Conservation (phyloP, 805 yeast genomes). For the Ogataea ramenticola region DNA sequence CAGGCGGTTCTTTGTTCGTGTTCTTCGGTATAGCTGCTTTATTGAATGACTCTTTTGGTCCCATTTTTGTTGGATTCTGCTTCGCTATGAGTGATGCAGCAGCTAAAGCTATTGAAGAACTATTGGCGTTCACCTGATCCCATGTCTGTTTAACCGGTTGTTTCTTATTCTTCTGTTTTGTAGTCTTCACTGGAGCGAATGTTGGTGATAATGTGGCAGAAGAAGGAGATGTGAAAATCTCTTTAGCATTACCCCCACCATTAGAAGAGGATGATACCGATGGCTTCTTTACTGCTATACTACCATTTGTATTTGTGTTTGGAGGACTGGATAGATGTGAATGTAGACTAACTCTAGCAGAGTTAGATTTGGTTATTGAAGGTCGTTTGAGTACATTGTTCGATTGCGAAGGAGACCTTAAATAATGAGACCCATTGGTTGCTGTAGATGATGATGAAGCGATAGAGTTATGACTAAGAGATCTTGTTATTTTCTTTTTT, state of each 20-base stretch:
- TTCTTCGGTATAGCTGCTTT: background rate
- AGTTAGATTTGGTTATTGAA: background rate
- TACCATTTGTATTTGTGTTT: background rate
- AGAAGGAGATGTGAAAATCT: background rate
- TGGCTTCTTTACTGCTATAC: too few species aligned
- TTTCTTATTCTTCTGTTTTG: background rate
- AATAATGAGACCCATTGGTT: too few species aligned
- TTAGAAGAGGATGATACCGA: too few species aligned
- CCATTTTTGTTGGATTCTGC: conserved; percentile 21
- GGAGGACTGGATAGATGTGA: background rate
- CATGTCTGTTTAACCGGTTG: conserved; percentile 13
- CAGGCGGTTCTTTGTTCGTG: too few species aligned
- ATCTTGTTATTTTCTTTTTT: background rate
- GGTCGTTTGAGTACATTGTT: background rate
- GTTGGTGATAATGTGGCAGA: background rate
- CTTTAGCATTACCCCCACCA: too few species aligned
- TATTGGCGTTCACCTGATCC: conserved; percentile 20
- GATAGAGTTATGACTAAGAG: background rate
- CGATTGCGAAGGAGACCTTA: too few species aligned
- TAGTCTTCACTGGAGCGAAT: background rate
- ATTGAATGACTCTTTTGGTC: conserved; percentile 7
- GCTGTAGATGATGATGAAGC: too few species aligned
- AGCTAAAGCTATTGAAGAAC: conserved; percentile 26
- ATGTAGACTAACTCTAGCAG: background rate
- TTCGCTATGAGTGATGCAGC: conserved; percentile 30